Evolutionary conservation across 2,329 filamentous ascomycete species (phyloP).

Genomic region (Fusarium brachygibbosum): DNA sequence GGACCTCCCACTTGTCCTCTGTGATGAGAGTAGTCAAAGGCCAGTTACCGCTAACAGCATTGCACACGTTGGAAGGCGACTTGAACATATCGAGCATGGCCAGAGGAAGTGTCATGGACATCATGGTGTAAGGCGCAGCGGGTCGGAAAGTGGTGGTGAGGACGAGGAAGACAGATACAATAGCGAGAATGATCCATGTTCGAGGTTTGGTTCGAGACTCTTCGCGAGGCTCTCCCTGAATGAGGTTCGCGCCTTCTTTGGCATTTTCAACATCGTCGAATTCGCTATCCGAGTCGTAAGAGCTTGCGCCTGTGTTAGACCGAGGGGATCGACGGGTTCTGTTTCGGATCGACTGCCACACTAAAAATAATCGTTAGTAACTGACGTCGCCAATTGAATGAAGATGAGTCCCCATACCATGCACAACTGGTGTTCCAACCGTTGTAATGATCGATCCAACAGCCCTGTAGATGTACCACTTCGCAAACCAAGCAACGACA

Average conservation of each 20-base stretch:
- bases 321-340: constrained; percentile 16
- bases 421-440: constrained; percentile 36
- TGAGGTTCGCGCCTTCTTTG: constrained; percentile 30
- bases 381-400: background rate
- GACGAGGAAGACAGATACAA: constrained; percentile 20
- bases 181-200: constrained; percentile 23
- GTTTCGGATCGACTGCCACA: constrained; percentile 33
- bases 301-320: constrained; percentile 7
- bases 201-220: constrained; percentile 19
- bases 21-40: constrained; percentile 50
- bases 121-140: constrained; percentile 49
- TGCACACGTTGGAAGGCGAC: constrained; percentile 42
- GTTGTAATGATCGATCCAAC: constrained; percentile 41
- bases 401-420: constrained; percentile 31
- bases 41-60: constrained; percentile 43
- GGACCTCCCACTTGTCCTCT: constrained; percentile 45
- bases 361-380: constrained; percentile 24
- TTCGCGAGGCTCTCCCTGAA: constrained; percentile 23
- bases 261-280: constrained; percentile 33
- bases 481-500: constrained; percentile 44
- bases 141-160: constrained; percentile 47
- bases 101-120: constrained; percentile 52
- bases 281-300: constrained; percentile 41
- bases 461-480: constrained; percentile 44
- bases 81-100: constrained; percentile 50